Base-by-base conservation (phyloP, 805 yeast genomes). In the Metschnikowia lochheadii region DNA sequence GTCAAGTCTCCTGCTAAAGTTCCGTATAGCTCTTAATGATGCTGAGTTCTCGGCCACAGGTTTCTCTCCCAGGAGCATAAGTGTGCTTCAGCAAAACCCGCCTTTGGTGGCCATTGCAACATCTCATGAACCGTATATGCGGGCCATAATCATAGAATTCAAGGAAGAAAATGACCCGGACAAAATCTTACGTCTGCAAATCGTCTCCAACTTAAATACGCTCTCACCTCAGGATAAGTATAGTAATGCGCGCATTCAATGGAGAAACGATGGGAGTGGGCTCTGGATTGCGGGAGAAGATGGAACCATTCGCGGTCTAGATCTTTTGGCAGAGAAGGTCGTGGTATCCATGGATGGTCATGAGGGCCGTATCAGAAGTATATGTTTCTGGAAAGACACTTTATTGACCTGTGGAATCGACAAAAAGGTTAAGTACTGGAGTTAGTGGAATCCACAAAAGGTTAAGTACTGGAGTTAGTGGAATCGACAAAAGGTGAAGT, bases 121-220 rank as follows among this genome's bases (percentile, higher is more conserved):
- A 0, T 83, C 90, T 1, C 92, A 88, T 59, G 77, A 79, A 13
- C 96, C 96, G 3, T 85, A 75, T 59, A 81, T 87, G 87, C 66
- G 96, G 56, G 56, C 87, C 11, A 76, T 89, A 1, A 63, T 87
- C 0, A 73, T 83, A 0, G 63, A 70, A 31, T 53, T 83, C n/a
- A 80, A 82, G 1, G 62, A 58, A 23, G 45, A 37, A 20, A 52
- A 45, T 23, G 51, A 47, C 11, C 29, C 36, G 34, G 48, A 39
- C 11, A 57, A 53, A 10, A 63, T 69, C 34, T 48, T 51, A 43
- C 52, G 70, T 35, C 61, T 58, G 52, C 71, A 63, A 52, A 66
- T 62, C 46, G 34, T 65, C 36, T 63, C 60, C 44, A 69, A 63
- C 52, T 51, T 62, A 44, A 75, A 72, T 54, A 75, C 88, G 0